phyloP scores from a whole-genome alignment of 2,329 filamentous ascomycete species.

The Harringtonia lauricola region DNA sequence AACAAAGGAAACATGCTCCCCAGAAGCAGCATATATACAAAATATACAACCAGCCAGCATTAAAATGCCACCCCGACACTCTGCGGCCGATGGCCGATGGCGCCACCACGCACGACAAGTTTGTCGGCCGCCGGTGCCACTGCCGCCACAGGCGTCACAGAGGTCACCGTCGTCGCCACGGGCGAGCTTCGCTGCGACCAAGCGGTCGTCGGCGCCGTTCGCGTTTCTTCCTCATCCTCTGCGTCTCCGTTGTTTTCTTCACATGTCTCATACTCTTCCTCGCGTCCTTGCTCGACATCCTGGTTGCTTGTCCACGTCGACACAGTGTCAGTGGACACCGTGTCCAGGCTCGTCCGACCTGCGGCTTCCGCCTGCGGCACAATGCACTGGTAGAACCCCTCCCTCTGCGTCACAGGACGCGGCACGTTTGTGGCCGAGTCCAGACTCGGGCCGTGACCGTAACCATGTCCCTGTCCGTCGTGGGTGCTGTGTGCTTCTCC shows the following conservation, averaged over 20 bases:
- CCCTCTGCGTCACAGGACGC: constrained; percentile 34
- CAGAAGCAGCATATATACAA: not conserved
- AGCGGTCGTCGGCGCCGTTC: constrained; percentile 31
- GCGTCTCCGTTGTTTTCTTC: constrained; percentile 22
- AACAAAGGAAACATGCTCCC: not conserved
- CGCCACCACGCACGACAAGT: not conserved
- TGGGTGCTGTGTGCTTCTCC: constrained; percentile 9
- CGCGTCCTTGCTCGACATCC: constrained; percentile 20
- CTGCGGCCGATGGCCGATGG: constrained; percentile 17
- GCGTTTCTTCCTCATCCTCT: constrained; percentile 23
- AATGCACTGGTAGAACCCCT: constrained; percentile 50
- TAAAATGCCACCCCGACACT: constrained; percentile 38
- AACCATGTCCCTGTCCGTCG: constrained; percentile 14
- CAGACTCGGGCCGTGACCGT: constrained; percentile 28
- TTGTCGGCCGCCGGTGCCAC: constrained; percentile 1
- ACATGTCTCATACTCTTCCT: constrained; percentile 8
- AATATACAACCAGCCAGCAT: not conserved
- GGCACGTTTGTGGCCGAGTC: constrained; percentile 45
- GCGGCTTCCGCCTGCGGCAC: constrained; percentile 21
- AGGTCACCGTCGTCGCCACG: constrained; percentile 14
- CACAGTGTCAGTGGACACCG: constrained; percentile 27
- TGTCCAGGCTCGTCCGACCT: constrained; percentile 30
- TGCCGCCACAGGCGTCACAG: constrained; percentile 2
- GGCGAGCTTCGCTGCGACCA: constrained; percentile 37
- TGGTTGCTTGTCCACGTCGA: constrained; percentile 40